Conservation (phyloP, 179 eudicot genomes). For the Drosera spatulata region DNA sequence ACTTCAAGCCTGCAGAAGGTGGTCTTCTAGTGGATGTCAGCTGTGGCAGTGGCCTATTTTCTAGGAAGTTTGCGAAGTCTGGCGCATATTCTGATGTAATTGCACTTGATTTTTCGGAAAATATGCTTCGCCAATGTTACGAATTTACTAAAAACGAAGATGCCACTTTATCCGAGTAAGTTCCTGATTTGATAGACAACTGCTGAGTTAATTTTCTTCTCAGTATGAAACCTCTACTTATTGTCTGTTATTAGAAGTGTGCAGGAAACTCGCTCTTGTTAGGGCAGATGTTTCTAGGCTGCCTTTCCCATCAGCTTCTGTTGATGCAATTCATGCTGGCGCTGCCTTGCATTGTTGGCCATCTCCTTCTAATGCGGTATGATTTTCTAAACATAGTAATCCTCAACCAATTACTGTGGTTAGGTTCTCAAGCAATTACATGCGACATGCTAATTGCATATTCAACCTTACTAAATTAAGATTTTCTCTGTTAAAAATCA, state of each 20-base stretch:
- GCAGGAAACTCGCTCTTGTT: constrained; percentile 90
- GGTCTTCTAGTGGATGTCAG: constrained; percentile 85
- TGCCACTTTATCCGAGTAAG: constrained; percentile 43
- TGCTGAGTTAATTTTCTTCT: constrained; percentile 1
- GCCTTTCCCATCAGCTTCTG: constrained; percentile 79
- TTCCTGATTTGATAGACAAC: neutral
- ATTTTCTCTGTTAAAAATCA: too few relatives aligned
- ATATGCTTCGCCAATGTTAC: constrained; percentile 91
- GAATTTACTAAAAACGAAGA: constrained; percentile 75
- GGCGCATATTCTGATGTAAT: constrained; percentile 67
- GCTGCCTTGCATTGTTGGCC: constrained; percentile 99
- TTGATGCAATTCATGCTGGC: constrained; percentile 99
- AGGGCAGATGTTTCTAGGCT: constrained; percentile 97
- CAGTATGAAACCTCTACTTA: constrained; percentile 4
- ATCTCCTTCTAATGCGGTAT: constrained; percentile 88
- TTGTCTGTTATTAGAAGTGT: constrained; percentile 11
- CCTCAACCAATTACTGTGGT: too few relatives aligned
- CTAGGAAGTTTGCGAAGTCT: constrained; percentile 76
- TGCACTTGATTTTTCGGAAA: constrained; percentile 93
- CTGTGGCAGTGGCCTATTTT: constrained; percentile 94
- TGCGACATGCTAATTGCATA: too few relatives aligned
- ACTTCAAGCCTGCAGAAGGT: constrained; percentile 72
- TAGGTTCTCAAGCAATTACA: too few relatives aligned
- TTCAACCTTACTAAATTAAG: too few relatives aligned
- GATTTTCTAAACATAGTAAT: constrained; percentile 4